Percentiles rank a stretch among this genome's conserved stretches.
Evolutionary conservation across 768 basidiomycete species (phyloP).

Genomic region (Hebeloma cylindrosporum): DNA sequence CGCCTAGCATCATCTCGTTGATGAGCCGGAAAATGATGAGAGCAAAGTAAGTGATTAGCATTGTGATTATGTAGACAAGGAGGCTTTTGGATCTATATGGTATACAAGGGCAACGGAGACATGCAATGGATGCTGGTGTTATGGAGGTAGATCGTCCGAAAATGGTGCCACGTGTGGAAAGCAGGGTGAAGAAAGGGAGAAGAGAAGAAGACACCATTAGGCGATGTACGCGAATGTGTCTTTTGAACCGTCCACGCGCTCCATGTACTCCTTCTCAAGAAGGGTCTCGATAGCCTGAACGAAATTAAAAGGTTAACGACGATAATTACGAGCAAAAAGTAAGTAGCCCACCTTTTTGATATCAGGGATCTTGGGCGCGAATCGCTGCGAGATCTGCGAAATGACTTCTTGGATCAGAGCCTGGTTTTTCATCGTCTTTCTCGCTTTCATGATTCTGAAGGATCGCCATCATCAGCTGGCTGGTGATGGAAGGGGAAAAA

Average conservation of each 20-base stretch:
- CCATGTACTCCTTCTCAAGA: constrained; percentile 97
- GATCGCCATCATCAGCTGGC: constrained; percentile 6
- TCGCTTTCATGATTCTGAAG: constrained; percentile 87
- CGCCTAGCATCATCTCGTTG: too few species aligned
- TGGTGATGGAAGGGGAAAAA: not conserved
- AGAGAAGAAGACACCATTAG: constrained; percentile 30
- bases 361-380: constrained; percentile 91
- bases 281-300: constrained; percentile 83
- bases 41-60: constrained; percentile 14
- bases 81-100: constrained; percentile 15
- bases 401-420: constrained; percentile 87
- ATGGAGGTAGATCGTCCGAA: constrained; percentile 1
- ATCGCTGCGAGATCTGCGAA: constrained; percentile 83
- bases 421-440: constrained; percentile 95
- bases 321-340: not conserved
- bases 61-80: constrained; percentile 8
- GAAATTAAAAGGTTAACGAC: constrained; percentile 16
- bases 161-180: not conserved
- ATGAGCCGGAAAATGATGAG: too few species aligned
- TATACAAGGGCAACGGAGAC: constrained; percentile 4
- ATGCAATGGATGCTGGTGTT: constrained; percentile 3
- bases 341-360: constrained; percentile 79
- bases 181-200: constrained; percentile 4
- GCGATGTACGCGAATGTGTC: constrained; percentile 85
- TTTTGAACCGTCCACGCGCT: constrained; percentile 87